These are phyloP conservation scores for Pholiota molesta DNA, from an alignment of 768 basidiomycete genomes.

Conservation along the genomic window DNA sequence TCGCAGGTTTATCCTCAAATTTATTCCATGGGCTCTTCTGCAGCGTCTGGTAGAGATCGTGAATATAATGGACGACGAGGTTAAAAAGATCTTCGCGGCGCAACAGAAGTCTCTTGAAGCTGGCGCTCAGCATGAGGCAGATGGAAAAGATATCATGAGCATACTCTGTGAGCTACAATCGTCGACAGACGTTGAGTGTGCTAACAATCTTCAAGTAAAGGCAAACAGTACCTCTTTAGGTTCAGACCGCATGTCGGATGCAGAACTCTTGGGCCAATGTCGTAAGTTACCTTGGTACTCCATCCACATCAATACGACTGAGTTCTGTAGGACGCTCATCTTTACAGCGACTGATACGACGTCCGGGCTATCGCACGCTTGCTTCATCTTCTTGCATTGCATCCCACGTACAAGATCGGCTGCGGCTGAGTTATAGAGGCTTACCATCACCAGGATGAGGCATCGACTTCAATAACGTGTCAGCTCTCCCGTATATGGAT, in stretches of 20 bases:
- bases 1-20: constrained; percentile 1
- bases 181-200: no score
- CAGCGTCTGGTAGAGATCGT: constrained; percentile 9
- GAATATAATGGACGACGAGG: constrained; percentile 11
- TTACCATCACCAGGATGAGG: constrained; percentile 7
- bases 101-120: constrained; percentile 7
- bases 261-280: constrained; percentile 9
- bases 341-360: constrained; percentile 29
- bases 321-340: constrained; percentile 1
- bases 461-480: constrained; percentile 12
- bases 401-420: constrained; percentile 37
- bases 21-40: constrained; percentile 8
- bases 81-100: not conserved
- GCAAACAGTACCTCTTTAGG: constrained; percentile 3
- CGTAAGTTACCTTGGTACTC: not conserved
- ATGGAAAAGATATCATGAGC: constrained; percentile 11
- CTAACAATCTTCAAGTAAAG: not conserved
- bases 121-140: not conserved
- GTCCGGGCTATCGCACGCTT: constrained; percentile 30
- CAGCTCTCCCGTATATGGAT: constrained; percentile 10
- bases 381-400: constrained; percentile 25
- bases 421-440: constrained; percentile 14
- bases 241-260: constrained; percentile 7
- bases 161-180: constrained; percentile 1
- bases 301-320: not conserved